Conservation (phyloP, 1,284 basidiomycete species). For the Pyrrhoderma noxium region DNA sequence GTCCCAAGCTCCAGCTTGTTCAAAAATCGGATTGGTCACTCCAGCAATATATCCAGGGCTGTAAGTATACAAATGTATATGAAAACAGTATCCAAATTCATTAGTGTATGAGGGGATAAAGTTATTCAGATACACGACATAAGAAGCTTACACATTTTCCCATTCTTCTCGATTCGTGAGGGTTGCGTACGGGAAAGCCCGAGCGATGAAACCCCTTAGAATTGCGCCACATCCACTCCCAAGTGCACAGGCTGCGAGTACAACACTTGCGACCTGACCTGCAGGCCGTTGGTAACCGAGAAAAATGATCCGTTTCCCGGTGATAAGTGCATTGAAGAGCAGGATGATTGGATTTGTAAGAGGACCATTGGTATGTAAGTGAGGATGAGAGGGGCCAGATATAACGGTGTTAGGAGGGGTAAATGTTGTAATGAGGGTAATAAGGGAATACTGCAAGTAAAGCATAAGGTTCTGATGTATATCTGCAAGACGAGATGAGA, state of each 20-base stretch:
- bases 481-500: neutral
- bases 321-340: slow-evolving; percentile 91
- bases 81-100: neutral
- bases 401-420: slow-evolving; percentile 59
- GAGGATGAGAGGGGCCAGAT: slow-evolving; percentile 78
- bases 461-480: neutral
- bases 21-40: slow-evolving; percentile 94
- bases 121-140: too few species aligned
- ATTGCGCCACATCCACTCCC: slow-evolving; percentile 85
- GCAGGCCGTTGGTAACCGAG: slow-evolving; percentile 83
- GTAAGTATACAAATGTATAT: neutral
- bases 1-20: slow-evolving; percentile 84
- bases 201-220: slow-evolving; percentile 77
- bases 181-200: slow-evolving; percentile 92
- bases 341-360: slow-evolving; percentile 90
- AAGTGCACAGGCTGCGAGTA: slow-evolving; percentile 88
- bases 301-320: slow-evolving; percentile 91
- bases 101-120: slow-evolving; percentile 3
- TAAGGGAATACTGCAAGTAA: slow-evolving; percentile 77
- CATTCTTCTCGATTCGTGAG: slow-evolving; percentile 84
- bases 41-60: slow-evolving; percentile 92
- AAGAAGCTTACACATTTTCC: slow-evolving; percentile 70
- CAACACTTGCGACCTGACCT: slow-evolving; percentile 82
- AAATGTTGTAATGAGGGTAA: slow-evolving; percentile 85
- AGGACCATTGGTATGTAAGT: slow-evolving; percentile 88